These are phyloP conservation scores for Fragilariopsis cylindrus DNA, from an alignment of 108 stramenopile species.

Conservation along the genomic window DNA sequence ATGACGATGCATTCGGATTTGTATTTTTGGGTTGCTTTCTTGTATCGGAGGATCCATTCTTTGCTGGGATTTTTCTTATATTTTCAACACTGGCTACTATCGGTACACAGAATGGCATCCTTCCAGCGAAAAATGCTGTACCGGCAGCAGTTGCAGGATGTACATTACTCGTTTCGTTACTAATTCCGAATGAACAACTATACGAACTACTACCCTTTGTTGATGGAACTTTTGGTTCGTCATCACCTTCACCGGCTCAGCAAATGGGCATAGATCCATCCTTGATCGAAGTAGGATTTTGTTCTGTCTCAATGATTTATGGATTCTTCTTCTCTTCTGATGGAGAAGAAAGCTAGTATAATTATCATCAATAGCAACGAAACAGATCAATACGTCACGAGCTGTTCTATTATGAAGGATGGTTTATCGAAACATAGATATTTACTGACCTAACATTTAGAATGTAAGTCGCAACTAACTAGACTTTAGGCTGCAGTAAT, in stretches of 20 bases:
- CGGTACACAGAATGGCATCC: slow-evolving; percentile 13
- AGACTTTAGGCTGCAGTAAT: too few relatives aligned
- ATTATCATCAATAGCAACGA: too few relatives aligned
- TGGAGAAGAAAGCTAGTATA: not conserved
- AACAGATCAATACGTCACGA: too few relatives aligned
- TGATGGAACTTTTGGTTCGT: not conserved
- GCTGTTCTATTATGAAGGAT: too few relatives aligned
- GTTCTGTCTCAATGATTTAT: slow-evolving; percentile 19
- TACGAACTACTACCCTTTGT: not conserved
- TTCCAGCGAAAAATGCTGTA: slow-evolving; percentile 13
- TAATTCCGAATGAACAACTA: slow-evolving; percentile 10
- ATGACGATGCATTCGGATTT: slow-evolving; percentile 68
- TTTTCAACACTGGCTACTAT: slow-evolving; percentile 50
- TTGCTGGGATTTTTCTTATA: slow-evolving; percentile 42
- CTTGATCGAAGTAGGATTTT: slow-evolving; percentile 15
- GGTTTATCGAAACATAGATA: too few relatives aligned
- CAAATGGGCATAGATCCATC: slow-evolving; percentile 2
- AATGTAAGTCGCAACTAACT: too few relatives aligned
- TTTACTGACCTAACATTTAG: too few relatives aligned
- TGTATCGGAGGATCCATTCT: slow-evolving; percentile 38
- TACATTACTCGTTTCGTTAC: not conserved
- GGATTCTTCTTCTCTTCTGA: slow-evolving; percentile 9
- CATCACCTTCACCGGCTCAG: not conserved
- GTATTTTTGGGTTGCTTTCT: slow-evolving; percentile 44
- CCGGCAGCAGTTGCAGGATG: slow-evolving; percentile 28